These are phyloP conservation scores for Calocybe gambosa DNA, from an alignment of 1,284 basidiomycete genomes.

Conservation along the genomic window DNA sequence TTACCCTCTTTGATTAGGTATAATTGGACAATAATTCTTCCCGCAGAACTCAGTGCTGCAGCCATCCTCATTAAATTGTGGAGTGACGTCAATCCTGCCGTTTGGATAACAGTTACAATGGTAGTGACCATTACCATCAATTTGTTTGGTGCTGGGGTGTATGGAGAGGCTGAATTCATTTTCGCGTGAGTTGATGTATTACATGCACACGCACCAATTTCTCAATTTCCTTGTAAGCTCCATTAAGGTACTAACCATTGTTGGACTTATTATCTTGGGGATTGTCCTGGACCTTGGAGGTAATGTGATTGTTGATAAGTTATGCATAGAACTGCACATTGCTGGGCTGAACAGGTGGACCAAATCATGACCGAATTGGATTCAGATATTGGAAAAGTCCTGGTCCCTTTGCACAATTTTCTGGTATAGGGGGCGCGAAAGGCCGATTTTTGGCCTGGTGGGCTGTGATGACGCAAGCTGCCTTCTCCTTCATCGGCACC, in stretches of 20 bases:
- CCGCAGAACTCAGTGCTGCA: constrained; percentile 74
- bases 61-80: constrained; percentile 77
- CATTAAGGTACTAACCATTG: constrained; percentile 77
- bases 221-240: constrained; percentile 33
- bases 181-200: constrained; percentile 41
- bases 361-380: constrained; percentile 44
- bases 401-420: constrained; percentile 62
- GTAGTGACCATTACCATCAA: constrained; percentile 73
- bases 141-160: constrained; percentile 67
- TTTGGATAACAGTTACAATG: constrained; percentile 74
- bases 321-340: background rate
- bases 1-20: constrained; percentile 29
- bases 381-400: constrained; percentile 70
- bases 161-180: constrained; percentile 72
- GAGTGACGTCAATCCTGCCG: constrained; percentile 59
- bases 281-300: constrained; percentile 73
- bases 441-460: constrained; percentile 67
- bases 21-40: constrained; percentile 66
- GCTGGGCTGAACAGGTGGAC: constrained; percentile 30
- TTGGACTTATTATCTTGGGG: constrained; percentile 54
- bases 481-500: constrained; percentile 75
- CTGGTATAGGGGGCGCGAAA: constrained; percentile 47
- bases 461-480: constrained; percentile 68
- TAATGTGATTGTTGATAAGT: constrained; percentile 12
- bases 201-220: background rate